Evolutionary conservation across 257 asterid species (phyloP), one percentile per base, ranked within the genome.

Genomic region (Lycium ferocissimum): DNA sequence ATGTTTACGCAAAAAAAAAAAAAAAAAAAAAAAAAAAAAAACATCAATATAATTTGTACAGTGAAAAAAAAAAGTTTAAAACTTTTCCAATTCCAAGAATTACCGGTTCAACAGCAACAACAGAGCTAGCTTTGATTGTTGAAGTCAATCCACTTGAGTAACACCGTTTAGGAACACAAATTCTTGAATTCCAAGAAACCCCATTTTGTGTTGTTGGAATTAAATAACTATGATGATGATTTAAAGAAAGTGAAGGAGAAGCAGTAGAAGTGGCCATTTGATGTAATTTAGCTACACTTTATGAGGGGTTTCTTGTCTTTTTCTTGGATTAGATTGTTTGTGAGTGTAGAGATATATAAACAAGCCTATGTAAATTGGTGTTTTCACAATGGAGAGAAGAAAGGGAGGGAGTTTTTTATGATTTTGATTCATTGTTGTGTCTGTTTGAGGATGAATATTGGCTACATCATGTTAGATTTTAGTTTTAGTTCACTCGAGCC

Each of bases 311-410:
- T 85, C 83, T 26, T 72, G 61, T 80, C 18, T 79, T 83, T 83
- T 26, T 14, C 22, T 78, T 5, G 14, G 82, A 15, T 87, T 88
- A 18, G 91, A 80, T 61, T 85, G 73, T 61, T 45, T 85, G 85
- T 57, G 87, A 47, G 85, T 69, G 71, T 89, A 93, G 20, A 87
- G 53, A 84, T 89, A 93, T 0, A 89, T 1, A 45, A 89, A 86
- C 59, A 92, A 69, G 58, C 92, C 93, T 82, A 92, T 83, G 82
- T 93, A 96, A 69, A 94, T 71, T 1, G 98, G 99, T 6, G 92
- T 59, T 90, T 94, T 94, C 82, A 92, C 26, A 26, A 92, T 53
- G 14, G 92, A 89, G 51, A 94, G 80, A 75, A 88, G 83, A 63
- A 90, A 72, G 12, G 96, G 87, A 61, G 92, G 90, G 76, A 90